These are phyloP conservation scores for Rhizophora apiculata DNA, from an alignment of 345 rosid species.

Conservation along the genomic window DNA sequence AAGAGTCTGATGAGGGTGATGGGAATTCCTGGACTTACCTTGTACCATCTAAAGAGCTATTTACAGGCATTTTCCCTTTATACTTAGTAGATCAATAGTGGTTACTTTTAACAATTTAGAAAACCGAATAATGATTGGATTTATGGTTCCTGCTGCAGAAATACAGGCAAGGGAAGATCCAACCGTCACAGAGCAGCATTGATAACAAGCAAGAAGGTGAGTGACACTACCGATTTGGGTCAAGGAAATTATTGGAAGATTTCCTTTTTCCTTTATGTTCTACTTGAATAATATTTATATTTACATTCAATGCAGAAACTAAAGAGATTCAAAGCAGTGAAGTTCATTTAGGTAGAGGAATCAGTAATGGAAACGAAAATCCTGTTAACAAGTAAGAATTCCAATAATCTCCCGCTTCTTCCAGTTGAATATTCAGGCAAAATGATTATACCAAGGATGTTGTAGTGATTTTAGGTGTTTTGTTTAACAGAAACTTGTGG, in stretches of 20 bases:
- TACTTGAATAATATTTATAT: conserved; percentile 6
- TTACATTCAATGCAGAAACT: conserved; percentile 37
- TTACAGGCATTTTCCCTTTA: conserved; percentile 52
- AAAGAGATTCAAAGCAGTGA: conserved; percentile 42
- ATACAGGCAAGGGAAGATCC: conserved; percentile 85
- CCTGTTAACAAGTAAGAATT: conserved; percentile 61
- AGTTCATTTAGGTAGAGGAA: conserved; percentile 21
- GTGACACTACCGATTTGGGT: neutral
- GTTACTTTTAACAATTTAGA: neutral
- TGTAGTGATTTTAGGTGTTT: conserved; percentile 16
- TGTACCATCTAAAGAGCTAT: conserved; percentile 96
- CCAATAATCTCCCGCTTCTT: neutral
- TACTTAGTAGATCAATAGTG: conserved; percentile 8
- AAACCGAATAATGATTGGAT: neutral
- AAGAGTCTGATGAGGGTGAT: conserved; percentile 79
- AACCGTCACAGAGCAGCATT: conserved; percentile 37
- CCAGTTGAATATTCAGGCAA: conserved; percentile 14
- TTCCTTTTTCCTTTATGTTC: neutral
- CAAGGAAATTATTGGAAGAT: neutral
- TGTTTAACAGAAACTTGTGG: conserved; percentile 54
- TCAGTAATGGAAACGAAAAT: conserved; percentile 33
- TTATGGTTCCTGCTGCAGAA: conserved; percentile 50
- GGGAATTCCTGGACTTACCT: conserved; percentile 84
- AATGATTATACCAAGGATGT: neutral
- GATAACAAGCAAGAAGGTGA: conserved; percentile 41